These are phyloP conservation scores for Euphorbia pulcherrima DNA, from an alignment of 345 rosid genomes.

Conservation along the genomic window DNA sequence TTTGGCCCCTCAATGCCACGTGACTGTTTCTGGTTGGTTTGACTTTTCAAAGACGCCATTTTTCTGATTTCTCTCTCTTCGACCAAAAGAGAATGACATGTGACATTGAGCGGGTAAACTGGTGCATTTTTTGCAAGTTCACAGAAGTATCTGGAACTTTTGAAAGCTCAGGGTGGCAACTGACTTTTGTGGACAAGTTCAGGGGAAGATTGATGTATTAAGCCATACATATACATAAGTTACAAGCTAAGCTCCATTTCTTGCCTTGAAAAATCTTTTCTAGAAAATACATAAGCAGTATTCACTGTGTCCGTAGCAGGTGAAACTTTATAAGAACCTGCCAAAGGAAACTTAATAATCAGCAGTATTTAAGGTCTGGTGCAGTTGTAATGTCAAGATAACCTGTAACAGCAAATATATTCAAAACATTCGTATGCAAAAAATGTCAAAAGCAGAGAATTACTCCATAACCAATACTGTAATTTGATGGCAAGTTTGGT, in stretches of 20 bases:
- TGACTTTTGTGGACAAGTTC: no score
- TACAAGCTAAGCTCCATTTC: background rate
- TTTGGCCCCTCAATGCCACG: no score
- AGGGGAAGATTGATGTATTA: no score
- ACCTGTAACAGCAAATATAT: conserved; percentile 43
- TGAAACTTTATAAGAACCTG: conserved; percentile 73
- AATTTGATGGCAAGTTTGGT: background rate
- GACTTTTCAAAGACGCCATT: no score
- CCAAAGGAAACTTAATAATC: conserved; percentile 16
- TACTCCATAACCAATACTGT: background rate
- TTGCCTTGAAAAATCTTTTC: conserved; percentile 89
- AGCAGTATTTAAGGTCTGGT: conserved; percentile 29
- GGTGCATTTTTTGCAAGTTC: no score
- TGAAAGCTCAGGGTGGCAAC: no score
- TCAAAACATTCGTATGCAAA: background rate
- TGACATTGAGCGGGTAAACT: no score
- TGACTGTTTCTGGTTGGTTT: no score
- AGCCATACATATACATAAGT: background rate
- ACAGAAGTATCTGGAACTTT: no score
- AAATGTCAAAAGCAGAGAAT: background rate
- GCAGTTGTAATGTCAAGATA: conserved; percentile 57
- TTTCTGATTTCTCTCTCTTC: no score
- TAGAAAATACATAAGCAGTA: conserved; percentile 75
- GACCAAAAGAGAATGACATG: no score
- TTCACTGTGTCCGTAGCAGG: conserved; percentile 60